These are phyloP conservation scores for Paecilomyces sp. DNA, from an alignment of 2,329 filamentous ascomycete species.

Conservation along the genomic window DNA sequence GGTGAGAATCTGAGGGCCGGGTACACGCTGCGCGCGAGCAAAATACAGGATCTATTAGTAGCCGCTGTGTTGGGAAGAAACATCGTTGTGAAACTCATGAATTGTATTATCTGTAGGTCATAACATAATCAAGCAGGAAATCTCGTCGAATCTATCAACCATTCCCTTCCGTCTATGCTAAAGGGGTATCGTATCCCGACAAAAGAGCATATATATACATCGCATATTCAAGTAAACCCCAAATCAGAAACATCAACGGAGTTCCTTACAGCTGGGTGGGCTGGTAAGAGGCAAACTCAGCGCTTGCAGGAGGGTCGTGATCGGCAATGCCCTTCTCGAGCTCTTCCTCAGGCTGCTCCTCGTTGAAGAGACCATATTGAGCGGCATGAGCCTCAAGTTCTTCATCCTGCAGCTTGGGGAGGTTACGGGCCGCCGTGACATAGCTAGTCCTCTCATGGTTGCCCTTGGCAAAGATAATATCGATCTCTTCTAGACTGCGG, in stretches of 20 bases:
- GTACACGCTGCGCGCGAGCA: not conserved
- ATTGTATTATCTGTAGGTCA: not conserved
- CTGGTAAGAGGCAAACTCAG: not conserved
- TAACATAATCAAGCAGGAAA: not conserved
- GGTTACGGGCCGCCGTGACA: slow-evolving; percentile 22
- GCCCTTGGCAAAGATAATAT: slow-evolving; percentile 40
- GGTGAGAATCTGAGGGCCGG: slow-evolving; percentile 7
- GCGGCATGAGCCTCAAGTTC: slow-evolving; percentile 26
- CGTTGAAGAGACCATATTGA: slow-evolving; percentile 16
- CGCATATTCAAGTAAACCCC: not conserved
- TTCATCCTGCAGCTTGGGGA: slow-evolving; percentile 27
- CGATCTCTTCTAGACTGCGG: slow-evolving; percentile 38
- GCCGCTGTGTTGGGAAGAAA: not conserved
- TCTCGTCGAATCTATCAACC: not conserved
- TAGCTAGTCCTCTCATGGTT: slow-evolving; percentile 35
- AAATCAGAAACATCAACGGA: not conserved
- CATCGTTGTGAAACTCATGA: not conserved
- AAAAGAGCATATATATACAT: not conserved
- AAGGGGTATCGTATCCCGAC: not conserved
- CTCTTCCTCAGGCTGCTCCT: not conserved
- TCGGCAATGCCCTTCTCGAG: not conserved
- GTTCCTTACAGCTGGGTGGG: not conserved
- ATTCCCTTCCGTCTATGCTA: not conserved
- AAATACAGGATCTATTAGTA: not conserved
- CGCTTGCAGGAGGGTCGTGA: not conserved